Percentiles rank a stretch among this genome's conserved stretches.
phyloP scores from a whole-genome alignment of 1,139 yeast species.

The Ashbya aceris region DNA sequence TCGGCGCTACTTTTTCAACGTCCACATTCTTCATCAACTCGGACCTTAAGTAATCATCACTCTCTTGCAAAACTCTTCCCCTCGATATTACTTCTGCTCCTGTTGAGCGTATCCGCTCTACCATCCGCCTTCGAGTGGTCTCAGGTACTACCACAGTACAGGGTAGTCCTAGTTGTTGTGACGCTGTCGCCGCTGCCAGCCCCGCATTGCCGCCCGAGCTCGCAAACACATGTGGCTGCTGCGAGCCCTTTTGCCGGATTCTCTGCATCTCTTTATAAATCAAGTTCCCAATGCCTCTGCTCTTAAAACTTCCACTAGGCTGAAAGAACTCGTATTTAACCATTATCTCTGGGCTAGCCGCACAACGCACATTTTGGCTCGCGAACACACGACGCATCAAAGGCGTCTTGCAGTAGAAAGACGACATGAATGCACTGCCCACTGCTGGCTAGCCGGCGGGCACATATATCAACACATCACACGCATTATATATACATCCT shows the following conservation, averaged over 20 bases:
- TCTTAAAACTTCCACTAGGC: slow-evolving; percentile 66
- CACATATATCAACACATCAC: too few species aligned
- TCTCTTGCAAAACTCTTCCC: slow-evolving; percentile 59
- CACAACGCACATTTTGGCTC: neutral
- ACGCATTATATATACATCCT: too few species aligned
- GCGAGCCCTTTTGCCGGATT: slow-evolving; percentile 12
- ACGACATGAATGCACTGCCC: neutral
- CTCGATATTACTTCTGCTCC: slow-evolving; percentile 48
- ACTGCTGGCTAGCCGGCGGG: too few species aligned
- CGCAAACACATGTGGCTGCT: slow-evolving; percentile 42
- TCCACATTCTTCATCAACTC: slow-evolving; percentile 32
- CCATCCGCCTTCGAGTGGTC: slow-evolving; percentile 36
- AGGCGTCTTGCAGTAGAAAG: slow-evolving; percentile 34
- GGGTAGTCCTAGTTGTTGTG: slow-evolving; percentile 36
- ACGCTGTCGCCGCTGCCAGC: slow-evolving; percentile 60
- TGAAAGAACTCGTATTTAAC: slow-evolving; percentile 59
- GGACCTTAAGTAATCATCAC: slow-evolving; percentile 43
- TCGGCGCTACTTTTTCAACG: slow-evolving; percentile 30
- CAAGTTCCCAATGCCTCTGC: slow-evolving; percentile 53
- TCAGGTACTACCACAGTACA: slow-evolving; percentile 63
- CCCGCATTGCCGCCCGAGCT: slow-evolving; percentile 81
- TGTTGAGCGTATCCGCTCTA: slow-evolving; percentile 33
- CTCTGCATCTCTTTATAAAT: slow-evolving; percentile 30
- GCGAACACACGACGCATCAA: slow-evolving; percentile 31
- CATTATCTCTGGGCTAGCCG: slow-evolving; percentile 40